These are phyloP conservation scores for Saturnispora saitoi DNA, from an alignment of 805 yeast genomes.

Conservation along the genomic window DNA sequence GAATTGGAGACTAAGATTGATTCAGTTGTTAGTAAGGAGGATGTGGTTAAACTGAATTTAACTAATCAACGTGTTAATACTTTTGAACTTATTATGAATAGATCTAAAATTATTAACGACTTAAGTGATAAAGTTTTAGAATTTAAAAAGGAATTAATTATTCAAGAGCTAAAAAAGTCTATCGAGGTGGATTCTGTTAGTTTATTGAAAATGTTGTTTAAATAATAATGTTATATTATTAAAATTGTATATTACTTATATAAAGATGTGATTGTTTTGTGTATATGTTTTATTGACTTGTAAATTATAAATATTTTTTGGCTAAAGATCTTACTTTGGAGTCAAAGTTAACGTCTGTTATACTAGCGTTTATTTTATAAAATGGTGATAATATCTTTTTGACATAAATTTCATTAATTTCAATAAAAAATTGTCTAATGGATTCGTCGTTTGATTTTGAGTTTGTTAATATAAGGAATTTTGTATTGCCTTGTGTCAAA, in stretches of 20 bases:
- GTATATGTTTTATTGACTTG: not conserved
- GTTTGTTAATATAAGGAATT: constrained; percentile 66
- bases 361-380: constrained; percentile 66
- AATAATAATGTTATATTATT: not conserved
- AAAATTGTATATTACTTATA: constrained; percentile 1
- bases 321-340: constrained; percentile 62
- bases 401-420: constrained; percentile 79
- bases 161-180: constrained; percentile 17
- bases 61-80: constrained; percentile 2
- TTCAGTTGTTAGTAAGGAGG: not conserved
- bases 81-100: constrained; percentile 32
- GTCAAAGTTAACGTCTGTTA: constrained; percentile 69
- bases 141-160: constrained; percentile 16
- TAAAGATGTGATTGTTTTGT: not conserved
- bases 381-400: constrained; percentile 83
- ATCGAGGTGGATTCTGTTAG: constrained; percentile 23
- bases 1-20: constrained; percentile 8
- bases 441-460: constrained; percentile 52
- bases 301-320: constrained; percentile 54
- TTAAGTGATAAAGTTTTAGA: constrained; percentile 17
- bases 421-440: constrained; percentile 75
- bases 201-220: constrained; percentile 29
- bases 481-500: constrained; percentile 80
- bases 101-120: constrained; percentile 20
- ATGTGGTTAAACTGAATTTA: not conserved